Base-by-base conservation (phyloP, 2,329 filamentous ascomycete species). In the Metarhizium rileyi region DNA sequence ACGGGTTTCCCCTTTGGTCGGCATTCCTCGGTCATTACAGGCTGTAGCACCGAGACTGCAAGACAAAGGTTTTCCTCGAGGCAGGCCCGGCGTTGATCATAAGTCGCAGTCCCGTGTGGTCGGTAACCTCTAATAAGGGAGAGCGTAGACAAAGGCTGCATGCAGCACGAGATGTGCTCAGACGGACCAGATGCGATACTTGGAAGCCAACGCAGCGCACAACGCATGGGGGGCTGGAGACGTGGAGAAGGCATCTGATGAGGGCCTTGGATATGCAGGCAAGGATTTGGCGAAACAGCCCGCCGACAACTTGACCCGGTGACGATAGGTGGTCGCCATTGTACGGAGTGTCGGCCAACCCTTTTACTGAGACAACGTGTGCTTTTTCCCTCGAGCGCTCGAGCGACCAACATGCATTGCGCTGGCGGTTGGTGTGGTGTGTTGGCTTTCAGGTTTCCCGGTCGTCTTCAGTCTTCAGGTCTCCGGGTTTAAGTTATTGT, bases 71-170 rank as follows among this genome's bases (percentile, higher is more conserved):
- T 45, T 45, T 42, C 25, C 41, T 20, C 48, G 25, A 27, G 40
- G 46, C 44, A 26, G 25, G 23, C 36, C 22, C n/a, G n/a, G n/a
- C n/a, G n/a, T 25, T 38, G 43, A 42, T 35, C 22, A 45, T 28
- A 38, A 28, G 48, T 48, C 42, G 48, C 35, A 47, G 48, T 50
- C 43, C 48, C 51, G 46, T n/a, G 35, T 22, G 26, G 51, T 53
- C 43, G 51, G 51, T 51, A 53, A 48, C 51, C 51, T 48, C 36
- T 53, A 28, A 53, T 4, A 48, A 40, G 23, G 5, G 23, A 38
- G 28, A 28, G 40, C 27, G 50, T 45, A 28, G 27, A 26, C 23
- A 25, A 42, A 41, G 23, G n/a, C 7, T 30, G 14, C 8, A 44
- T 27, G 20, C 35, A 16, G 33, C 33, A 28, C 38, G 6, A 10